These are phyloP conservation scores for Penicillium desertorum DNA, from an alignment of 495 filamentous ascomycete genomes.

Conservation along the genomic window DNA sequence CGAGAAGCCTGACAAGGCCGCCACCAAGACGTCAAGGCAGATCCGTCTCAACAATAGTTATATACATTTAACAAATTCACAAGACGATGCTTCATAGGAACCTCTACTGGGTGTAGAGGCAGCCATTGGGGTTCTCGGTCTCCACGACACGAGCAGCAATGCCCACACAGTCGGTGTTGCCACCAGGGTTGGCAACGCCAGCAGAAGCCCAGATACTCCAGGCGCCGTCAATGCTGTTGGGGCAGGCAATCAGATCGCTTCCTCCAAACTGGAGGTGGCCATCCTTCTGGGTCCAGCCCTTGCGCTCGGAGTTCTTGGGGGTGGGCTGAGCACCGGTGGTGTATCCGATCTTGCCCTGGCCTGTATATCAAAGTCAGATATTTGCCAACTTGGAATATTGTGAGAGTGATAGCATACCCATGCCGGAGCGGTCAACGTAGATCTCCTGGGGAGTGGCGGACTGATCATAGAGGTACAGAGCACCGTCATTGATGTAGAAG, in stretches of 20 bases:
- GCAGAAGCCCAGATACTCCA: constrained; percentile 50
- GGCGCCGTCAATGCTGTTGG: constrained; percentile 46
- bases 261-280: constrained; percentile 47
- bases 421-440: constrained; percentile 54
- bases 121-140: constrained; percentile 35
- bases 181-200: constrained; percentile 44
- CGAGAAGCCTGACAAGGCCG: too few species aligned
- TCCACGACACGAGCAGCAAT: constrained; percentile 38
- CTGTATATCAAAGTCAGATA: constrained; percentile 24
- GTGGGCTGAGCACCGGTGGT: constrained; percentile 40
- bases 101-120: constrained; percentile 61
- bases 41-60: not conserved
- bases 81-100: not conserved
- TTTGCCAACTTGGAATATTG: not conserved
- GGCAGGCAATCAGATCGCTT: constrained; percentile 48
- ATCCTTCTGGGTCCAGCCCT: constrained; percentile 43
- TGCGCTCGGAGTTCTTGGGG: constrained; percentile 43
- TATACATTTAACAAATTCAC: not conserved
- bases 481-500: constrained; percentile 49
- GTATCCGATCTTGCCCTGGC: constrained; percentile 53
- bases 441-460: constrained; percentile 46
- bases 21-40: too few species aligned
- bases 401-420: constrained; percentile 33
- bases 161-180: constrained; percentile 45
- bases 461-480: constrained; percentile 46